These are phyloP conservation scores for Magnusiomyces ingens DNA, from an alignment of 1,139 yeast genomes.

Conservation along the genomic window DNA sequence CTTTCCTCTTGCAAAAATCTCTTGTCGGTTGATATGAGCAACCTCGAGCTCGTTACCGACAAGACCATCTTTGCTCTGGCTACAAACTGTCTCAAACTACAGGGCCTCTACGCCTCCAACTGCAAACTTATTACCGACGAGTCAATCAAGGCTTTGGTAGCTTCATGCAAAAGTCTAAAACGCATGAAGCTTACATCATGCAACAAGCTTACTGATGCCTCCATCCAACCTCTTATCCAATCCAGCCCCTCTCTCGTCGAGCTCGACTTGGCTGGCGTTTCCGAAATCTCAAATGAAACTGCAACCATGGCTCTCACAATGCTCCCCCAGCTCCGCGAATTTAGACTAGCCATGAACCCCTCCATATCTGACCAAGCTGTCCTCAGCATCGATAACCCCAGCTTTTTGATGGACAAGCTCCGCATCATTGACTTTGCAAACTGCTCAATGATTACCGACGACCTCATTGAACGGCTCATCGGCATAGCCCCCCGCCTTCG, in stretches of 20 bases:
- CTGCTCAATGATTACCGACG: constrained; percentile 77
- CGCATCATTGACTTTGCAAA: constrained; percentile 82
- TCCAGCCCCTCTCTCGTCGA: constrained; percentile 79
- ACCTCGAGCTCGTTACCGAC: constrained; percentile 66
- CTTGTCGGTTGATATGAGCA: constrained; percentile 84
- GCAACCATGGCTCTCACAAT: constrained; percentile 56
- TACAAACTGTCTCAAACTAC: constrained; percentile 62
- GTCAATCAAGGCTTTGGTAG: constrained; percentile 56
- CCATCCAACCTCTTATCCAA: constrained; percentile 54
- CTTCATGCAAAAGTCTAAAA: constrained; percentile 66
- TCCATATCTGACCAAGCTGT: constrained; percentile 61
- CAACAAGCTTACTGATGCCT: constrained; percentile 57
- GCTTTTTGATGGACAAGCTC: constrained; percentile 42
- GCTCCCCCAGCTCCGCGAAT: constrained; percentile 69
- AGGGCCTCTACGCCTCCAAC: constrained; percentile 86
- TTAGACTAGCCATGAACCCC: constrained; percentile 68
- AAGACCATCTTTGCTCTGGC: constrained; percentile 68
- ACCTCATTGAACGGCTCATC: constrained; percentile 66
- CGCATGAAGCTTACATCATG: constrained; percentile 79
- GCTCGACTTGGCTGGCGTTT: constrained; percentile 80
- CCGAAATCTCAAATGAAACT: constrained; percentile 60
- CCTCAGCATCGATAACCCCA: constrained; percentile 10
- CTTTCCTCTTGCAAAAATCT: constrained; percentile 59
- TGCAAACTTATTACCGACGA: constrained; percentile 62
- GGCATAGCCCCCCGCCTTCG: constrained; percentile 75